phyloP scores from a whole-genome alignment of 2,329 filamentous ascomycete genomes.

The Fusarium nygamai region DNA sequence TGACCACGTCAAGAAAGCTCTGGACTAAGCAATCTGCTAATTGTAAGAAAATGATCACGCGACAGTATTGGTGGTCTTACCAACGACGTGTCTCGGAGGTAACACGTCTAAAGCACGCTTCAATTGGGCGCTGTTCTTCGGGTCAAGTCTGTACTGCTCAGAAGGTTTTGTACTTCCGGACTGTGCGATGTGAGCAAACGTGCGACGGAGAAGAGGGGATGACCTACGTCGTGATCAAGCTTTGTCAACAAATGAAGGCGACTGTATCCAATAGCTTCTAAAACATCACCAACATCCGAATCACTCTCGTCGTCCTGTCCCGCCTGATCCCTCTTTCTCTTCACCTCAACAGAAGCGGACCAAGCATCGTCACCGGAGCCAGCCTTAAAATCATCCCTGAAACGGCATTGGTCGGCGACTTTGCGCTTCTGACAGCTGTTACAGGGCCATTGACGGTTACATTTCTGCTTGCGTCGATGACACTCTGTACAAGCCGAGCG shows the following conservation, averaged over 20 bases:
- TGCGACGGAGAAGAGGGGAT: no score
- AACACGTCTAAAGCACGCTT: slow-evolving; percentile 3
- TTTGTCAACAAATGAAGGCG: slow-evolving; percentile 20
- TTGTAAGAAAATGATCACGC: not conserved
- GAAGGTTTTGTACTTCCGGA: slow-evolving; percentile 12
- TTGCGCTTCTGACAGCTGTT: slow-evolving; percentile 23
- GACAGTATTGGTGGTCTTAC: not conserved
- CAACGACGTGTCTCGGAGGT: slow-evolving; percentile 10
- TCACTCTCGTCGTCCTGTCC: not conserved
- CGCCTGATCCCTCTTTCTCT: slow-evolving; percentile 10
- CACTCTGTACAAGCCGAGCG: slow-evolving; percentile 19
- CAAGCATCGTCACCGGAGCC: not conserved
- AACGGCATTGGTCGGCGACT: slow-evolving; percentile 22
- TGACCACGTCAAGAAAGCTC: slow-evolving; percentile 19
- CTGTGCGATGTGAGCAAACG: not conserved
- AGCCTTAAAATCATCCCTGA: slow-evolving; percentile 14
- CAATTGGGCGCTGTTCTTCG: slow-evolving; percentile 8
- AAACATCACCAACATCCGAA: slow-evolving; percentile 18
- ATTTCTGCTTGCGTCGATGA: slow-evolving; percentile 24
- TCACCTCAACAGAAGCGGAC: slow-evolving; percentile 16
- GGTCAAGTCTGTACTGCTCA: slow-evolving; percentile 11
- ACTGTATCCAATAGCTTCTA: slow-evolving; percentile 20
- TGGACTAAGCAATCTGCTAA: slow-evolving; percentile 6
- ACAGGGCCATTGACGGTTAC: slow-evolving; percentile 24
- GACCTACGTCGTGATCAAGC: slow-evolving; percentile 17